Evolutionary conservation across 2,329 filamentous ascomycete genomes (phyloP), one percentile per base, ranked within the genome.

Genomic region (Leptodontidium sp.): DNA sequence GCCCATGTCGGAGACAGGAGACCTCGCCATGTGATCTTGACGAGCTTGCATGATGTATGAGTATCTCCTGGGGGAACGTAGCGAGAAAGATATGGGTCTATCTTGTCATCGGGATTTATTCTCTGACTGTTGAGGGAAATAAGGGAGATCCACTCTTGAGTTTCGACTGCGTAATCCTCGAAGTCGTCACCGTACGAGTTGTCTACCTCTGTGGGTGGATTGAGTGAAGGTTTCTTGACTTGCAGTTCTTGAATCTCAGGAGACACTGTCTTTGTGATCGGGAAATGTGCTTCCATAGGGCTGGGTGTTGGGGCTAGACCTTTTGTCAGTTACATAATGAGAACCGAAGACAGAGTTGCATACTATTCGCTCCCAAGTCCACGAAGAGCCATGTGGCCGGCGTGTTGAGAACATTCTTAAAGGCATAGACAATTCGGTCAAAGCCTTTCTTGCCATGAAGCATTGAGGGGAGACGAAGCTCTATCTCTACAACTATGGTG

Each of bases 71-170:
- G 90, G 1, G 87, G 82, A 12, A 82, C 79, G 77, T 95, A 95
- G 26, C 89, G 85, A 32, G 88, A 91, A 2, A 96, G 81, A 75
- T 90, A 92, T 0, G 87, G 81, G 78, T 95, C 90, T 40, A 93
- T 85, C 5, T 76, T 77, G 78, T 94, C 91, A 11, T 77, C 77
- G 3, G 80, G 77, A 12, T 79, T 75, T 21, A 94, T 77, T 29
- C 92, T 84, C n/a, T 90, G 88, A 66, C 91, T 93, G 11, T 83
- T 80, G 0, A 94, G 82, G 12, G 86, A 84, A 5, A 90, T 77
- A n/a, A 97, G 80, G 2, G 89, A 89, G 0, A 95, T 77, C 90
- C 91, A 96, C 80, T 96, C 93, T 72, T 94, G 89, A 14, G 91
- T 77, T 21, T 90, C 88, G 0, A 85, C 83, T 1, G 87, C 86